Evolutionary conservation across 2,329 filamentous ascomycete genomes (phyloP), one percentile per base, ranked within the genome.

Genomic region (Leptographium procerum): DNA sequence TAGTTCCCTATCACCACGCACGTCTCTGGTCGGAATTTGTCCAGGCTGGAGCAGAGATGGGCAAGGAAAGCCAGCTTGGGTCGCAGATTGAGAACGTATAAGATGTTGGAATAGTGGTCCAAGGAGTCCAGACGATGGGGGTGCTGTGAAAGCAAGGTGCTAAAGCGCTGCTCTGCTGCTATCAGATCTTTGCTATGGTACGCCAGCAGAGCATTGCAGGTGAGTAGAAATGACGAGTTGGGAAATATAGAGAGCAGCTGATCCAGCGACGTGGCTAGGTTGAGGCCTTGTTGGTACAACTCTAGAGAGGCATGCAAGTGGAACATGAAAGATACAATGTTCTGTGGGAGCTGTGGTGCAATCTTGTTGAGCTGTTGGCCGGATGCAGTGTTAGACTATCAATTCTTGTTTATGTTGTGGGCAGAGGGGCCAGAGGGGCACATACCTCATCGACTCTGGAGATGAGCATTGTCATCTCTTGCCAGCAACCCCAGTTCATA

Each of bases 1-100:
- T 97, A 97, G 69, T 99, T 99, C 5, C 94, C 94, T 28, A 97
- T 87, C 0, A 97, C 92, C 57, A 95, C 95, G 68, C 94, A 97
- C 0, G 94, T 96, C 71, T 99, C 94, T 0, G 94, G 92, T 0
- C 94, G 86, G 72, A 99, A 99, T 67, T 92, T 95, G 76, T 99
- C 94, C 8, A 94, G 89, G 53, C 85, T 86, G 1, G 89, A 91
- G 65, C 94, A 95, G 13, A 96, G 78, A 66, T 96, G 91, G 0
- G 94, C 94, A 26, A 99, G 73, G 65, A 96, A 96, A 0, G 92
- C 91, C 26, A 99, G 79, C 68, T 96, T 95, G 0, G 94, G 90
- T 11, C 91, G 82, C 61, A 88, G 78, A 50, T 88, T 87, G 77
- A 97, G 87, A 33, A 99, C 92, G 69, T 96, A 97, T 16, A 99